phyloP scores from a whole-genome alignment of 257 asterid species.

The Vinca minor region DNA sequence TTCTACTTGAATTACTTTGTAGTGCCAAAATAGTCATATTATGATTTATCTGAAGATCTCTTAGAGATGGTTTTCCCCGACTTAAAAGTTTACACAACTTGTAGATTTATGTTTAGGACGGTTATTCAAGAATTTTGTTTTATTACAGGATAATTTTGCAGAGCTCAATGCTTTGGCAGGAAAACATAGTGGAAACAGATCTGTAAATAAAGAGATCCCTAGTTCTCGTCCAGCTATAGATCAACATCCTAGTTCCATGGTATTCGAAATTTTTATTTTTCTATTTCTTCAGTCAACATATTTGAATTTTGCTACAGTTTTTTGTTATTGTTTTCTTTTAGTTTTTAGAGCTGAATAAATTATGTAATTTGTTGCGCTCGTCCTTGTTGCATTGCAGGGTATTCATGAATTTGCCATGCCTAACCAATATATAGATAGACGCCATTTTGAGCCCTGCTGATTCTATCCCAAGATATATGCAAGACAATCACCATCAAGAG shows the following conservation, averaged over 20 bases:
- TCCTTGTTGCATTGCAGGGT: slow-evolving; percentile 34
- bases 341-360: too few relatives aligned
- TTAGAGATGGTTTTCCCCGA: too few relatives aligned
- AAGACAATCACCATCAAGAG: slow-evolving; percentile 32
- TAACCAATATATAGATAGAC: slow-evolving; percentile 38
- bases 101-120: slow-evolving; percentile 5
- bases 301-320: neutral
- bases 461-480: slow-evolving; percentile 40
- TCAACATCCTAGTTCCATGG: slow-evolving; percentile 57
- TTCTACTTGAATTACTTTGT: too few relatives aligned
- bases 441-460: slow-evolving; percentile 32
- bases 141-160: slow-evolving; percentile 64
- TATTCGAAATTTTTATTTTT: slow-evolving; percentile 19
- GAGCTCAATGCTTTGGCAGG: slow-evolving; percentile 56
- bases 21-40: too few relatives aligned
- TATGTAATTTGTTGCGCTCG: slow-evolving; percentile 5
- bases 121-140: neutral
- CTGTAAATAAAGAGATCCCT: slow-evolving; percentile 38
- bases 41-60: neutral
- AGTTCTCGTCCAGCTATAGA: slow-evolving; percentile 32
- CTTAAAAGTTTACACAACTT: slow-evolving; percentile 3
- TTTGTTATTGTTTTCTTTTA: neutral
- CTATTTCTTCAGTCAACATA: slow-evolving; percentile 9
- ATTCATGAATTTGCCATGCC: slow-evolving; percentile 38
- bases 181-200: slow-evolving; percentile 43